phyloP scores from a whole-genome alignment of 257 asterid species.

The Linderniella brevidens region DNA sequence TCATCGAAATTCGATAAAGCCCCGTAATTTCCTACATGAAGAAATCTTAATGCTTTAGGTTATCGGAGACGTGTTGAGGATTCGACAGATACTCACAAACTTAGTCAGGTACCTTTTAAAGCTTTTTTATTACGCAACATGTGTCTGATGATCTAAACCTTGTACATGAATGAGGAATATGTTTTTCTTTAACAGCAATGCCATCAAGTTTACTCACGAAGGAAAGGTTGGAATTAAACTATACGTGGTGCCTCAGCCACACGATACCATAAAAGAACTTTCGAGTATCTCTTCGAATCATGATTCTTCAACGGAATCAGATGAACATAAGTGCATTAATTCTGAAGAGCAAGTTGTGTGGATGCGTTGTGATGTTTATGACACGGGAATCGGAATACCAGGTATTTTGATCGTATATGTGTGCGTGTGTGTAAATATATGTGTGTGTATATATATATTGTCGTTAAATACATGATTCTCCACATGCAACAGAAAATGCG shows the following conservation, averaged over 20 bases:
- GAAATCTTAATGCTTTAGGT: conserved; percentile 32
- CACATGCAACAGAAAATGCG: conserved; percentile 40
- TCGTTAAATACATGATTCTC: too few species aligned
- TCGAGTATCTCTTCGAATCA: too few species aligned
- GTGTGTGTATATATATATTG: too few species aligned
- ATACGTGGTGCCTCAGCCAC: conserved; percentile 43
- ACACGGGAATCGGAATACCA: conserved; percentile 88
- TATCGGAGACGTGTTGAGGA: conserved; percentile 71
- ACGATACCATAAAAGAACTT: conserved; percentile 13
- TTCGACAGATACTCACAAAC: conserved; percentile 88
- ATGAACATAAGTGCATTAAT: conserved; percentile 13
- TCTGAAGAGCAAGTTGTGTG: conserved; percentile 46
- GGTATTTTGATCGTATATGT: conserved; percentile 20
- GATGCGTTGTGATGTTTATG: conserved; percentile 78
- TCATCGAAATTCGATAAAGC: neutral
- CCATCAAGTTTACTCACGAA: conserved; percentile 82
- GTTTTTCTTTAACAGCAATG: conserved; percentile 35
- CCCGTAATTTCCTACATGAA: neutral
- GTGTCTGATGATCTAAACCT: too few species aligned
- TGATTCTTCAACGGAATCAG: conserved; percentile 19
- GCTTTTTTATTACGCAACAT: too few species aligned
- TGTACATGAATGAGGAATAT: too few species aligned
- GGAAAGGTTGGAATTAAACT: conserved; percentile 80
- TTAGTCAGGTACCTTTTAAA: conserved; percentile 45
- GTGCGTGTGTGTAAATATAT: too few species aligned